Percentiles rank a stretch among this genome's conserved stretches.
Conservation (phyloP, 768 basidiomycete species). For the Tulasnella sp. region DNA sequence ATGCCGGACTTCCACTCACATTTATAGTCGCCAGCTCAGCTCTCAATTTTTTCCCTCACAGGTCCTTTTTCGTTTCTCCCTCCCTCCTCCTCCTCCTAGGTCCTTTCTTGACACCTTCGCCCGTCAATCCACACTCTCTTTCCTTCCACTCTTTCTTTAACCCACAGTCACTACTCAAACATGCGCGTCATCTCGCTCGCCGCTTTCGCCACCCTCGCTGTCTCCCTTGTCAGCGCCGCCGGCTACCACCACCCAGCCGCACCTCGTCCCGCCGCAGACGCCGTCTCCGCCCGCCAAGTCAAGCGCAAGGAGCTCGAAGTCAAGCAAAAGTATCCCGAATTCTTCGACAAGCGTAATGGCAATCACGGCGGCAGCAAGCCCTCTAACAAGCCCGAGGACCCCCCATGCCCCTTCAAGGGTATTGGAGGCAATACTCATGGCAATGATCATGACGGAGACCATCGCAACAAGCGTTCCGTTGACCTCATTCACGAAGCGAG, state of each 20-base stretch:
- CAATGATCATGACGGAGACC: no score
- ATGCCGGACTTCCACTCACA: background rate
- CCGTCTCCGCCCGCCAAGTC: background rate
- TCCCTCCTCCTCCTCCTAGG: background rate
- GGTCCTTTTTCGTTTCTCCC: background rate
- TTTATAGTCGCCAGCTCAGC: background rate
- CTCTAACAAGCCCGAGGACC: background rate
- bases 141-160: background rate
- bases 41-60: background rate
- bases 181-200: background rate
- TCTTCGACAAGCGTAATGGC: background rate
- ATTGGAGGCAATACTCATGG: background rate
- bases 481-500: background rate
- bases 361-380: background rate
- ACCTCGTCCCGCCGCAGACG: background rate
- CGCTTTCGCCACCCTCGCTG: background rate
- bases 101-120: background rate
- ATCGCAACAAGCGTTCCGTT: background rate
- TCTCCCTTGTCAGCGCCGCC: background rate
- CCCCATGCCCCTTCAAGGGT: background rate
- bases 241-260: background rate
- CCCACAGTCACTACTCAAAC: slow-evolving; percentile 4
- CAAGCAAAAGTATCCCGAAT: slow-evolving; percentile 9
- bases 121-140: background rate
- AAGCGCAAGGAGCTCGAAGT: slow-evolving; percentile 6